phyloP scores from a whole-genome alignment of 257 asterid genomes.

The Paraleonurus japonicus region DNA sequence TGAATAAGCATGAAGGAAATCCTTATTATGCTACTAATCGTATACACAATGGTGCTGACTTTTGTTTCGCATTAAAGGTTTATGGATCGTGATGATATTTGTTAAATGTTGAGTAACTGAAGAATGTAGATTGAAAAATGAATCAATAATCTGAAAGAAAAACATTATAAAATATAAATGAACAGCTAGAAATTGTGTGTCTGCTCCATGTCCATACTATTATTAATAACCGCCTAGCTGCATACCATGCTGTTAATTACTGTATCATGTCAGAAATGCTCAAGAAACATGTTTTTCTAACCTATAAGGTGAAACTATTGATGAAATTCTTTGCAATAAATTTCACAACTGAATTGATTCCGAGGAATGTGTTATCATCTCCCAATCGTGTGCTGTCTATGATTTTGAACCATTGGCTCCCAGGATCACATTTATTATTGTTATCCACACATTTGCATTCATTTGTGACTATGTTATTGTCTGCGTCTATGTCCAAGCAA shows the following conservation, averaged over 20 bases:
- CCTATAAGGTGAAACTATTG: slow-evolving; percentile 29
- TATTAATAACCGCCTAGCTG: too few species aligned
- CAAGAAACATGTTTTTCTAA: background rate
- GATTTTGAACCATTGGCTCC: slow-evolving; percentile 93
- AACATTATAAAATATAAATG: background rate
- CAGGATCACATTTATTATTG: slow-evolving; percentile 71
- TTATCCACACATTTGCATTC: slow-evolving; percentile 70
- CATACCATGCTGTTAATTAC: slow-evolving; percentile 8
- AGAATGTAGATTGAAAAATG: background rate
- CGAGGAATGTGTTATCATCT: slow-evolving; percentile 20
- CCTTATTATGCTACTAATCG: background rate
- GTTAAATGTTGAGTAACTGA: background rate
- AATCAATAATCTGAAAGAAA: background rate
- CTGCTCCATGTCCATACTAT: too few species aligned
- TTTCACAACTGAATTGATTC: slow-evolving; percentile 34
- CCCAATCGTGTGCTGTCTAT: slow-evolving; percentile 69
- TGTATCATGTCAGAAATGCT: background rate
- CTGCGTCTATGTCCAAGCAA: slow-evolving; percentile 72
- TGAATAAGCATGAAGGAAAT: slow-evolving; percentile 7
- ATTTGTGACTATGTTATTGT: slow-evolving; percentile 59
- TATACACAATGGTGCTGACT: background rate
- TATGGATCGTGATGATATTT: background rate
- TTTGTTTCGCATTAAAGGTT: background rate
- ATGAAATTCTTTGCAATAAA: slow-evolving; percentile 37
- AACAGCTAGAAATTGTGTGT: background rate